Percentiles rank a stretch among this genome's conserved stretches.
These are phyloP conservation scores for Suillus clintonianus DNA, from an alignment of 768 basidiomycete species.

Conservation along the genomic window DNA sequence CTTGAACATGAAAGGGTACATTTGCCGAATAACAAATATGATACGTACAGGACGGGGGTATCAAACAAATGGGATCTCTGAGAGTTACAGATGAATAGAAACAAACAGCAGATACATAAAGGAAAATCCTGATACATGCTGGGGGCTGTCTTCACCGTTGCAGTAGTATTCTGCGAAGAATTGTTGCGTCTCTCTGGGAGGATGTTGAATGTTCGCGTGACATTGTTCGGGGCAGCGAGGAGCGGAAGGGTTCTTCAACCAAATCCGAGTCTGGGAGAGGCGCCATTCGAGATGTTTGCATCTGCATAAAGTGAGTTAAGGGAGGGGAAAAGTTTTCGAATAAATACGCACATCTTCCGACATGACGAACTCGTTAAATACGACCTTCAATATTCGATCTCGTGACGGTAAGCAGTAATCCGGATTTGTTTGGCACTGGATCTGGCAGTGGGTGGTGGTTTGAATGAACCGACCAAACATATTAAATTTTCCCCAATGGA, in stretches of 20 bases:
- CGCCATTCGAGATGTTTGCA: constrained; percentile 66
- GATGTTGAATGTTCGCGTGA: constrained; percentile 33
- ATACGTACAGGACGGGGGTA: constrained; percentile 41
- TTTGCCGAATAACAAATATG: constrained; percentile 6
- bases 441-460: constrained; percentile 76
- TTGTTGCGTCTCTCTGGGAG: constrained; percentile 41
- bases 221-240: constrained; percentile 31
- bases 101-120: constrained; percentile 28
- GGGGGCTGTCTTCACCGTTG: constrained; percentile 35
- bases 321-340: background rate
- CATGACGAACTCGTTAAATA: constrained; percentile 65
- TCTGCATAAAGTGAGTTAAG: constrained; percentile 38
- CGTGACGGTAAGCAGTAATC: constrained; percentile 69
- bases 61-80: constrained; percentile 27
- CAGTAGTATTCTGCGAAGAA: constrained; percentile 56
- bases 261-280: constrained; percentile 46
- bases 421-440: constrained; percentile 59
- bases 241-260: constrained; percentile 42
- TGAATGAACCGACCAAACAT: constrained; percentile 88
- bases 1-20: constrained; percentile 1
- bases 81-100: constrained; percentile 20
- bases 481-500: constrained; percentile 96
- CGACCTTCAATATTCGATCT: constrained; percentile 51
- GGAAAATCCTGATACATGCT: constrained; percentile 22
- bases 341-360: constrained; percentile 56